Percentiles rank a stretch among this genome's conserved stretches.
These are phyloP conservation scores for Diaporthe humulicola DNA, from an alignment of 2,329 filamentous ascomycete genomes.

Conservation along the genomic window DNA sequence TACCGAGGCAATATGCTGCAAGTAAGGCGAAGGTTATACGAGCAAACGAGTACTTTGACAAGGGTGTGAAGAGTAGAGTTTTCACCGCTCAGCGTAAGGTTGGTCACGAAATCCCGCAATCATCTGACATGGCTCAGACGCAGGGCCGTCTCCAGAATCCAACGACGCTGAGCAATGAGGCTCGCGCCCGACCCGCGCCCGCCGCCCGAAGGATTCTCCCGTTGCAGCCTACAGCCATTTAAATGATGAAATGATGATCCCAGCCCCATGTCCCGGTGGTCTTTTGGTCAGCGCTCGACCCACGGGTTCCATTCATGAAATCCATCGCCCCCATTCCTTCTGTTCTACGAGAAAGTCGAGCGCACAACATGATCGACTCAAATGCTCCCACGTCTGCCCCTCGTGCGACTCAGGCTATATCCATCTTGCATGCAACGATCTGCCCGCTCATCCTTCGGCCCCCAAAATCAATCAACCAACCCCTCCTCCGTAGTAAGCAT, in stretches of 20 bases:
- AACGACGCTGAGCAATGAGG: background rate
- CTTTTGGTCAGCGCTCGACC: background rate
- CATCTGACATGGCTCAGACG: conserved; percentile 11
- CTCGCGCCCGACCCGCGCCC: background rate
- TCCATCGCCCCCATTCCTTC: background rate
- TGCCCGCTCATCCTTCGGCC: conserved; percentile 40
- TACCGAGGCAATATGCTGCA: background rate
- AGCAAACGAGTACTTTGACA: no score
- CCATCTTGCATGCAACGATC: conserved; percentile 37
- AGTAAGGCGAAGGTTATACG: background rate
- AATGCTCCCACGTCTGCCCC: background rate
- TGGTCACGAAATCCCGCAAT: conserved; percentile 11
- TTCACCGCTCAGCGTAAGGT: background rate
- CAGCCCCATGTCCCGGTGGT: background rate
- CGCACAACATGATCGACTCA: conserved; percentile 17
- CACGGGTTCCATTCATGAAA: conserved; percentile 2
- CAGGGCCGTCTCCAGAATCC: background rate
- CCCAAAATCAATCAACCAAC: conserved; percentile 4
- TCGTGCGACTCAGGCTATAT: background rate
- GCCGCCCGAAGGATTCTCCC: conserved; percentile 11
- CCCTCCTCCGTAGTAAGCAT: no score
- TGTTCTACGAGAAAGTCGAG: background rate
- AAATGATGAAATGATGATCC: background rate
- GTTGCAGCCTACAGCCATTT: background rate
- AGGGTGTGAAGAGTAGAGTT: background rate